Percentiles rank a stretch among this genome's conserved stretches.
These are phyloP conservation scores for Pisolithus sp. DNA, from an alignment of 768 basidiomycete genomes.

Conservation along the genomic window DNA sequence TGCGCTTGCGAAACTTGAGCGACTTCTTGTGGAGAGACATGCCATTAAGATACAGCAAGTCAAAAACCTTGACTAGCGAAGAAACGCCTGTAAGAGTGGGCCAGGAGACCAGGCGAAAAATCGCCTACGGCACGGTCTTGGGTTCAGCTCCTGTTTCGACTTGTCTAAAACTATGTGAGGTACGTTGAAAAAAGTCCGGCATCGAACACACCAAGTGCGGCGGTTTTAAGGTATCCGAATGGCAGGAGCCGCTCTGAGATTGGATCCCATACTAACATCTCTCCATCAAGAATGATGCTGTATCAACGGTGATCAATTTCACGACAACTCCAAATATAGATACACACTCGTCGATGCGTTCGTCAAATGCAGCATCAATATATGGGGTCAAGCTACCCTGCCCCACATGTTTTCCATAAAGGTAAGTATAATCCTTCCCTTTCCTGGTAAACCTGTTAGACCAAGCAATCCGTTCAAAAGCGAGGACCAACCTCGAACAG, in stretches of 20 bases:
- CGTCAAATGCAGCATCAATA: conserved; percentile 71
- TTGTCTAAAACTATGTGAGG: conserved; percentile 43
- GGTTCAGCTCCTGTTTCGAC: conserved; percentile 60
- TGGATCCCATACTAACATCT: conserved; percentile 99
- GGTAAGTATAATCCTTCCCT: conserved; percentile 83
- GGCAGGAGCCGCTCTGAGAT: conserved; percentile 80
- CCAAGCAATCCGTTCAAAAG: background rate
- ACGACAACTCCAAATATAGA: background rate
- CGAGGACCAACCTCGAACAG: conserved; percentile 64
- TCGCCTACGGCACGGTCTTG: conserved; percentile 84
- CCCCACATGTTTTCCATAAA: conserved; percentile 83
- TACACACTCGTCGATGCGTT: conserved; percentile 73
- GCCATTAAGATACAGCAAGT: conserved; percentile 86
- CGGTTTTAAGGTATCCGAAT: conserved; percentile 91
- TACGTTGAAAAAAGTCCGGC: background rate
- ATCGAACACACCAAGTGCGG: conserved; percentile 63
- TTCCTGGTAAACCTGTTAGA: conserved; percentile 45
- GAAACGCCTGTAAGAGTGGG: background rate
- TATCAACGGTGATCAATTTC: conserved; percentile 3
- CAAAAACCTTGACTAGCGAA: conserved; percentile 89
- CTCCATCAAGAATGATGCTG: conserved; percentile 93
- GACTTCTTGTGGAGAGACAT: conserved; percentile 67
- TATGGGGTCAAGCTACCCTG: conserved; percentile 84
- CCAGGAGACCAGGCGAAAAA: background rate
- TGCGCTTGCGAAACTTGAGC: conserved; percentile 70